Base-by-base conservation (phyloP, 2,329 filamentous ascomycete species). In the Cryphonectria radicalis region DNA sequence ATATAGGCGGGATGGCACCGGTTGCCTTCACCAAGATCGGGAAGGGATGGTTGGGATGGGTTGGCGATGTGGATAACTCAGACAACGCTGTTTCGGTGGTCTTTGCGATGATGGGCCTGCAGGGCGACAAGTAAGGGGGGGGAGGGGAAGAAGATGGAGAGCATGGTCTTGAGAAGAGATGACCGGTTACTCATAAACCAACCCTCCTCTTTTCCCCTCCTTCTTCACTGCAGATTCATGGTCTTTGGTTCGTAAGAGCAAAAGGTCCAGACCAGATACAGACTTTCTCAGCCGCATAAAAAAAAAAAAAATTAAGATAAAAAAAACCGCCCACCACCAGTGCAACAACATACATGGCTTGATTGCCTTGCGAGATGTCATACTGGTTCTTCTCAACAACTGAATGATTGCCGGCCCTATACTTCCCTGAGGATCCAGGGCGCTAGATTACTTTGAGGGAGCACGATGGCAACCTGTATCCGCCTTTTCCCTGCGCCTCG, bases 11-110 rank as follows among this genome's bases (percentile, higher is more conserved):
- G 17, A 57, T 63, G 37, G 59, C 66, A 22, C n/a, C 66, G 13
- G 10, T 68, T 37, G 66, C 66, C 2, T 68, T 68, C n/a, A 40
- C 66, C 14, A 62, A 60, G 55, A n/a, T 62, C 14, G 66, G 66
- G 8, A 13, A 62, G 8, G 66, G 66, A 17, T 68, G 40, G 40
- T 25, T 68, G 66, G 66, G 66, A 3, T 46, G 28, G 53, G 50
- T 37, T 5, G 66, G 66, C 3, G 62, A 64, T 7, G 57, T 62
- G 4, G 57, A 60, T 5, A n/a, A 32, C 14, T 40, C 40, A 35
- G 55, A 43, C 4, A 55, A 28, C 4, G 28, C 35, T 2, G 13
- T 17, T 3, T 19, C 32, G 28, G 57, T 35, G 5, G n/a, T 60
- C 35, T 19, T 37, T 25, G 57, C 66, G 13, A 68, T 68, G 66